These are phyloP conservation scores for Fusarium nanum DNA, from an alignment of 2,329 filamentous ascomycete species.

Conservation along the genomic window DNA sequence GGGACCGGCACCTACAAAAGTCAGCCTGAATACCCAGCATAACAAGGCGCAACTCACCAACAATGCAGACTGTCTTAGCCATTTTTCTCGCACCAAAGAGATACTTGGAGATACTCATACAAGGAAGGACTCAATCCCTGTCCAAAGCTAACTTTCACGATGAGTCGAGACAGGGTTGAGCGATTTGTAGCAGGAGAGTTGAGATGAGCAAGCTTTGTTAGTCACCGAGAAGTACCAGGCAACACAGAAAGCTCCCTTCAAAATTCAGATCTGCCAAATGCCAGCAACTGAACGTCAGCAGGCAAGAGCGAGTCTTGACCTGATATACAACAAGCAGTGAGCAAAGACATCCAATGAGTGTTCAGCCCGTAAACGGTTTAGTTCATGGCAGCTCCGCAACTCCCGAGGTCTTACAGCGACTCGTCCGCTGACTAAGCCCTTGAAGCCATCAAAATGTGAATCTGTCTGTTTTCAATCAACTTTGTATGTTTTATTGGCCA, in stretches of 20 bases:
- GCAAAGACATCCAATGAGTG: conserved; percentile 15
- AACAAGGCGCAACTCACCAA: conserved; percentile 48
- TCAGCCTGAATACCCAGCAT: conserved; percentile 1
- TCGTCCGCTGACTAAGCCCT: conserved; percentile 37
- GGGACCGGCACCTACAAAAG: conserved; percentile 70
- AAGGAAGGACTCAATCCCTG: conserved; percentile 18
- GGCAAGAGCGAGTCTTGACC: not conserved
- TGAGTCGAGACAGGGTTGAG: conserved; percentile 30
- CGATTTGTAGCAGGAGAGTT: conserved; percentile 35
- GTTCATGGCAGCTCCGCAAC: conserved; percentile 29
- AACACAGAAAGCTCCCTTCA: not conserved
- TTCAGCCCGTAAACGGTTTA: conserved; percentile 35
- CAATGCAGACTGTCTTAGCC: conserved; percentile 56
- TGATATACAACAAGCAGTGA: conserved; percentile 19
- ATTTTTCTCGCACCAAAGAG: conserved; percentile 43
- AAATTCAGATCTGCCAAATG: not conserved
- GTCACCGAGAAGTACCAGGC: not conserved
- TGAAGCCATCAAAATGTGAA: not conserved
- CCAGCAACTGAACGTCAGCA: not conserved
- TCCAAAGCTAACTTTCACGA: conserved; percentile 9
- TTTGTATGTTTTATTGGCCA: not conserved
- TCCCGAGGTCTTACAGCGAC: conserved; percentile 27
- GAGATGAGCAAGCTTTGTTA: not conserved
- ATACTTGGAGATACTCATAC: conserved; percentile 39
- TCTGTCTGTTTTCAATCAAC: not conserved